Evolutionary conservation across 441 rosid genomes (phyloP), one percentile per base, ranked within the genome.

Genomic region (Erodium trifolium): DNA sequence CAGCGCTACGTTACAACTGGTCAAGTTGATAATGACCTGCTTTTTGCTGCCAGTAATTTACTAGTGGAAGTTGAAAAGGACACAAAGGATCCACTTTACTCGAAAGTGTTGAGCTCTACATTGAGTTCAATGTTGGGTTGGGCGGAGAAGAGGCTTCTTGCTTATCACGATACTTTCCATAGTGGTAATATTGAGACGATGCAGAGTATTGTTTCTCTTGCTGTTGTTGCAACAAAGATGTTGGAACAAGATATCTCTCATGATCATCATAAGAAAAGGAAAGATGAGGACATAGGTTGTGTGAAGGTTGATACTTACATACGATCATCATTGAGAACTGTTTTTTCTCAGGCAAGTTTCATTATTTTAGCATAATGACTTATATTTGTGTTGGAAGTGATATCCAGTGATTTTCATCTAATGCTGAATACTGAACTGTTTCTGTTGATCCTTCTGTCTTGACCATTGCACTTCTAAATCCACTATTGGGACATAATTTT

Each of bases 291-390:
- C 66, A 75, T 74, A 63, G 83, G 79, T 47, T 60, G 67, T 35
- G 83, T 77, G 39, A 80, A 82, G 70, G 89, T 88, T n/a, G 93
- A 86, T 71, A 76, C 77, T 1, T 88, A 84, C 70, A 85, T 86
- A 65, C 75, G 93, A 77, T 81, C 85, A 51, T 88, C 93, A 0
- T 69, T 83, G 0, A 82, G 80, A 23, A 53, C 77, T 66, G 88
- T 86, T 17, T 88, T 84, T 71, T 68, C 82, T 65, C 83, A 79
- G 92, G 95, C 73, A 77, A 67, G 81, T 78, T 67, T 55, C 64
- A 8, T 12, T 13, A 57, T 67, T 69, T 62, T 39, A 68, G 72
- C 49, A 63, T 57, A 23, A 37, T 53, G 43, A 23, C 27, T 23
- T 23, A 5, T 66, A 14, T 65, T 1, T 14, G 66, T n/a, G 66